Evolutionary conservation across 2,329 filamentous ascomycete species (phyloP).

Genomic region (Orbilia javanica): DNA sequence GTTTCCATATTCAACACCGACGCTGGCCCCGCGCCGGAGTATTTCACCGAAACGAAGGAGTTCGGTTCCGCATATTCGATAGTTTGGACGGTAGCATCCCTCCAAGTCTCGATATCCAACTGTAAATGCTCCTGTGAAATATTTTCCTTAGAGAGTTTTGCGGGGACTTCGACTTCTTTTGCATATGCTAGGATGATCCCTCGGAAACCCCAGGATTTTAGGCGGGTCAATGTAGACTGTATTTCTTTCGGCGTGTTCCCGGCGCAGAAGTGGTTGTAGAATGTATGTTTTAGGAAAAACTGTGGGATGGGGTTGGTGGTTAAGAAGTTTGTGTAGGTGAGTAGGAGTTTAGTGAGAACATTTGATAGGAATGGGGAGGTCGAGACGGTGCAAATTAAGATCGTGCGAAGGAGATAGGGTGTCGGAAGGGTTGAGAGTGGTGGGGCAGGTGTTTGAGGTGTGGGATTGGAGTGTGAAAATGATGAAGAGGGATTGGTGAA

Average conservation of each 20-base stretch:
- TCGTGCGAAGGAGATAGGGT: constrained; percentile 45
- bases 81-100: constrained; percentile 75
- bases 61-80: constrained; percentile 65
- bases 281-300: constrained; percentile 80
- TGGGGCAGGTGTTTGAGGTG: constrained; percentile 24
- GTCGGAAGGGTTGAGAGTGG: constrained; percentile 52
- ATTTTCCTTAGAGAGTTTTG: constrained; percentile 67
- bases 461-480: constrained; percentile 17
- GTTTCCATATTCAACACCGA: constrained; percentile 74
- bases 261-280: constrained; percentile 92
- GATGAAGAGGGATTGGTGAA: neutral
- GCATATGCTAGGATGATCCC: constrained; percentile 89
- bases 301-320: constrained; percentile 75
- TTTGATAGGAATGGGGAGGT: constrained; percentile 52
- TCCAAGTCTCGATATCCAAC: constrained; percentile 78
- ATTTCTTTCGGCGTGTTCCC: constrained; percentile 81
- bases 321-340: constrained; percentile 46
- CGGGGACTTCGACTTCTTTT: constrained; percentile 75
- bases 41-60: constrained; percentile 73
- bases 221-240: constrained; percentile 72
- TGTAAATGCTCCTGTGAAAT: constrained; percentile 67
- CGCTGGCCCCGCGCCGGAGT: constrained; percentile 79
- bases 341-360: constrained; percentile 47
- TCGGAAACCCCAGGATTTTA: constrained; percentile 81
- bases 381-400: constrained; percentile 49